phyloP scores from a whole-genome alignment of 2,329 filamentous ascomycete species.

The Colletotrichum sp. region DNA sequence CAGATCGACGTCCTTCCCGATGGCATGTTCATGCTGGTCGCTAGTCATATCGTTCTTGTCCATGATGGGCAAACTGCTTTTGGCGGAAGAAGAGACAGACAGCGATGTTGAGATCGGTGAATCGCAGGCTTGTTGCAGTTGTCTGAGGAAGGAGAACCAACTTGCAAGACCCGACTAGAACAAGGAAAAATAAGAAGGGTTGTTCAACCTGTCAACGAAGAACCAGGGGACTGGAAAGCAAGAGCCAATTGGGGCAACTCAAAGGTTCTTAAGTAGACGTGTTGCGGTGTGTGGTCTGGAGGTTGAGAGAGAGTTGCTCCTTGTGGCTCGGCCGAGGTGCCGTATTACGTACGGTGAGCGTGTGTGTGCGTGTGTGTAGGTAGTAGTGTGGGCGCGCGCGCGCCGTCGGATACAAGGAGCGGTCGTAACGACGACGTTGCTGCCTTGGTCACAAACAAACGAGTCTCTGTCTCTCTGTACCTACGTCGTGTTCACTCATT shows the following conservation, averaged over 20 bases:
- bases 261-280: background rate
- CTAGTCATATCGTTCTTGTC: slow-evolving; percentile 22
- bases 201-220: background rate
- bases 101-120: background rate
- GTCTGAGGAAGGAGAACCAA: background rate
- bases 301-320: background rate
- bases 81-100: background rate
- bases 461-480: background rate
- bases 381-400: background rate
- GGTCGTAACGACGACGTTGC: background rate
- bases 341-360: background rate
- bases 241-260: background rate
- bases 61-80: background rate
- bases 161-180: background rate
- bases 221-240: background rate
- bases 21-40: slow-evolving; percentile 8
- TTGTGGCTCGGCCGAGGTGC: background rate
- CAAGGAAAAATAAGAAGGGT: background rate
- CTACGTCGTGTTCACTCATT: background rate
- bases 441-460: background rate
- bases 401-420: background rate
- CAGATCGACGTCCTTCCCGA: background rate
- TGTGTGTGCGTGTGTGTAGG: background rate
- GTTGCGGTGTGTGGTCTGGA: background rate
- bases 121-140: background rate